Conservation (phyloP, 2,329 filamentous ascomycete genomes). For the Curvularia sp. region DNA sequence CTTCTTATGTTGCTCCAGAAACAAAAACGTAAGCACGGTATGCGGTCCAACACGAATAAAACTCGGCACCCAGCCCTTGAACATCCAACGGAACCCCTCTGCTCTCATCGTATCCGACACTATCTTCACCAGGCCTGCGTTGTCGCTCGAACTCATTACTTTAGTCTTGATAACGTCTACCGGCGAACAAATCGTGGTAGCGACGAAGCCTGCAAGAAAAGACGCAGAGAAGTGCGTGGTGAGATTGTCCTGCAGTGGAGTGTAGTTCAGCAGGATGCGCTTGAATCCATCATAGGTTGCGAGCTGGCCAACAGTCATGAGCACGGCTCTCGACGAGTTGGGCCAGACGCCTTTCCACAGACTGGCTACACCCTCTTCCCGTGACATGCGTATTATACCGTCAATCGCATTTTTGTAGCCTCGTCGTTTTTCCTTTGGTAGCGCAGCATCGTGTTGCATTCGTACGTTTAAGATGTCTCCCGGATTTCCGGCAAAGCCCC, state of each 20-base stretch:
- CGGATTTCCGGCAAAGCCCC: constrained; percentile 89
- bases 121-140: constrained; percentile 64
- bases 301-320: constrained; percentile 86
- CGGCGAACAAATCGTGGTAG: constrained; percentile 83
- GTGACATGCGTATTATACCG: constrained; percentile 84
- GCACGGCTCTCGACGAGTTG: constrained; percentile 79
- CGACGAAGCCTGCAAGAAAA: constrained; percentile 80
- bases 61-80: constrained; percentile 88
- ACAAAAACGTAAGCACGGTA: constrained; percentile 86
- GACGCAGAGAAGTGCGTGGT: constrained; percentile 80
- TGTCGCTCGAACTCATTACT: constrained; percentile 74
- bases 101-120: constrained; percentile 71
- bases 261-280: constrained; percentile 69
- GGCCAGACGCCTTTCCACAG: constrained; percentile 88
- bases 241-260: constrained; percentile 71
- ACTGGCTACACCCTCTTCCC: constrained; percentile 76
- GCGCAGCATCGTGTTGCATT: constrained; percentile 91
- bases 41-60: constrained; percentile 74
- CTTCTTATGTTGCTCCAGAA: constrained; percentile 86
- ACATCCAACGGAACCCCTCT: constrained; percentile 83
- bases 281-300: constrained; percentile 88
- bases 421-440: constrained; percentile 74
- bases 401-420: constrained; percentile 92
- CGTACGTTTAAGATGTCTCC: constrained; percentile 97
- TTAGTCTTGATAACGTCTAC: constrained; percentile 90